These are phyloP conservation scores for Fusarium piperis DNA, from an alignment of 2,329 filamentous ascomycete genomes.

Conservation along the genomic window DNA sequence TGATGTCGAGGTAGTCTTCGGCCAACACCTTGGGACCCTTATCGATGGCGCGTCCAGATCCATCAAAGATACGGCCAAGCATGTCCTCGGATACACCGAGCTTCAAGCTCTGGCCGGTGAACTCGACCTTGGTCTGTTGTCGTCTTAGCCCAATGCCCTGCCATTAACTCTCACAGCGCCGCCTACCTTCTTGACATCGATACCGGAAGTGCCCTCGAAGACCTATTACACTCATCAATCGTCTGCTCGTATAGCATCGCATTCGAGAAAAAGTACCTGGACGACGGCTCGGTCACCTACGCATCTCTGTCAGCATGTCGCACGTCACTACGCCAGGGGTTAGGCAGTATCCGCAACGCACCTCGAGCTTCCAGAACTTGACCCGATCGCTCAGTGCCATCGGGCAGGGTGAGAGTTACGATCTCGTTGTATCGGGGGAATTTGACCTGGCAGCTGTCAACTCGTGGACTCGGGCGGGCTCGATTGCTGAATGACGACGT, in stretches of 20 bases:
- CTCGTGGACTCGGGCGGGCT: conserved; percentile 15
- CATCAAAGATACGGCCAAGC: conserved; percentile 98
- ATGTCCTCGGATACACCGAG: conserved; percentile 99
- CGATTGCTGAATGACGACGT: conserved; percentile 4
- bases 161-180: conserved; percentile 2
- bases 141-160: conserved; percentile 39
- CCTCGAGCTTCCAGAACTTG: conserved; percentile 98
- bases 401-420: conserved; percentile 92
- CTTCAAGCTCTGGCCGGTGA: conserved; percentile 96
- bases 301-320: conserved; percentile 32
- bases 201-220: conserved; percentile 95
- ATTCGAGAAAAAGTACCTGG: conserved; percentile 70
- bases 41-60: conserved; percentile 96
- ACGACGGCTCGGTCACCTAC: conserved; percentile 92
- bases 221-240: conserved; percentile 67
- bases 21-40: conserved; percentile 98
- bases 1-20: conserved; percentile 98
- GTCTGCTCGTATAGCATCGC: conserved; percentile 16
- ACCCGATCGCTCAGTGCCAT: conserved; percentile 92
- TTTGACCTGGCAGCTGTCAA: conserved; percentile 77
- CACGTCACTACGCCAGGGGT: conserved; percentile 13
- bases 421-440: conserved; percentile 98
- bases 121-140: conserved; percentile 90
- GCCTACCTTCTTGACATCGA: conserved; percentile 97
- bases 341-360: conserved; percentile 52